Evolutionary conservation across 2,329 filamentous ascomycete species (phyloP).

Genomic region (Mycosphaerella arachidis): DNA sequence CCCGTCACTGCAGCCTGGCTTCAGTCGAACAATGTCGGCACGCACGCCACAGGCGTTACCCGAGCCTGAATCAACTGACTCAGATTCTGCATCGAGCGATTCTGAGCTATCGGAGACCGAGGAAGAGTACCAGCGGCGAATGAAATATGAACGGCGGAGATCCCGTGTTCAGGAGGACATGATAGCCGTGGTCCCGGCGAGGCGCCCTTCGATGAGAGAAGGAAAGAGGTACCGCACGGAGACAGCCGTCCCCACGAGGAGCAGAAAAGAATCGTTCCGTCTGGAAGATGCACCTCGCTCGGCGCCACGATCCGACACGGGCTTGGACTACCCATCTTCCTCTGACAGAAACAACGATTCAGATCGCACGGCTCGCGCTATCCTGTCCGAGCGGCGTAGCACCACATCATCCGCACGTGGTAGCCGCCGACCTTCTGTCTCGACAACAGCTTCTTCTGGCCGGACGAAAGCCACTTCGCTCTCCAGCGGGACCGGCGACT

Average conservation of each 20-base stretch:
- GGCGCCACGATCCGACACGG: constrained; percentile 2
- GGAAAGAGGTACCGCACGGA: constrained; percentile 12
- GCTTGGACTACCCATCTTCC: constrained; percentile 11
- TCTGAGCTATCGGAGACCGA: constrained; percentile 2
- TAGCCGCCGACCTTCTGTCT: constrained; percentile 27
- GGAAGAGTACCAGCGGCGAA: constrained; percentile 2
- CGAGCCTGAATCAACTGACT: constrained; percentile 4
- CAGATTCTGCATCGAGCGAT: background rate
- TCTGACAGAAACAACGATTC: constrained; percentile 23
- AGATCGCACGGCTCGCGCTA: constrained; percentile 22
- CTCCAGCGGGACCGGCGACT: constrained; percentile 21
- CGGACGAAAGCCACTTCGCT: constrained; percentile 30
- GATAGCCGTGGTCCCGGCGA: background rate
- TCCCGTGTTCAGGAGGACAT: background rate
- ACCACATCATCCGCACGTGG: constrained; percentile 6
- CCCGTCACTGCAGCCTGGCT: background rate
- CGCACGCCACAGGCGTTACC: constrained; percentile 1
- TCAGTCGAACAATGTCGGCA: constrained; percentile 9
- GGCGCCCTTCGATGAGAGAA: constrained; percentile 3
- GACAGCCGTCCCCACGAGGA: constrained; percentile 1
- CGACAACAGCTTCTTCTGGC: constrained; percentile 26
- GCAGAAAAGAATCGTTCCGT: background rate
- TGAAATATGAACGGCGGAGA: background rate
- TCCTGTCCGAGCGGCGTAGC: constrained; percentile 8
- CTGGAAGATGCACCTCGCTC: background rate